phyloP scores from a whole-genome alignment of 257 asterid species.

The Forsythia suspensa region DNA sequence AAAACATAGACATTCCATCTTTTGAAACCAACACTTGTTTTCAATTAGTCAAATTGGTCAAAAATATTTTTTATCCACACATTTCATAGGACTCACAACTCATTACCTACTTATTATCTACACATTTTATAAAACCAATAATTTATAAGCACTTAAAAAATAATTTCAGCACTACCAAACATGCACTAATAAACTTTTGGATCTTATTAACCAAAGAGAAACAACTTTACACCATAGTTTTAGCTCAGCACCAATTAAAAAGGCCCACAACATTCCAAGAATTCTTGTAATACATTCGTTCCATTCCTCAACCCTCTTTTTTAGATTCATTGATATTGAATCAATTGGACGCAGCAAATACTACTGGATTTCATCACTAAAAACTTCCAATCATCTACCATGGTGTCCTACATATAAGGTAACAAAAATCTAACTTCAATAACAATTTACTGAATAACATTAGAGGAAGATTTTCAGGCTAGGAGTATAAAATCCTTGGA shows the following conservation, averaged over 20 bases:
- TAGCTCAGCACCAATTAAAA: conserved; percentile 1
- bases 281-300: not conserved
- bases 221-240: not conserved
- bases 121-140: too few relatives aligned
- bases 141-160: too few relatives aligned
- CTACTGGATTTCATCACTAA: not conserved
- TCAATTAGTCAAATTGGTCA: too few relatives aligned
- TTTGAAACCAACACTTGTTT: too few relatives aligned
- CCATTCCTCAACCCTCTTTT: conserved; percentile 5
- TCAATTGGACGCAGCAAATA: not conserved
- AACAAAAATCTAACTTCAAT: not conserved
- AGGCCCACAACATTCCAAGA: not conserved
- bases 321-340: conserved; percentile 6
- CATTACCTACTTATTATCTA: too few relatives aligned
- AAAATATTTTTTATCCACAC: too few relatives aligned
- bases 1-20: too few relatives aligned
- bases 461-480: not conserved
- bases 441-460: not conserved
- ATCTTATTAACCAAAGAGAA: not conserved
- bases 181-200: not conserved
- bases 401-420: not conserved
- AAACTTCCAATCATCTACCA: not conserved
- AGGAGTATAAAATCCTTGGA: not conserved
- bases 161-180: too few relatives aligned
- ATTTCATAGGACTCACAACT: too few relatives aligned